Percentiles rank a stretch among this genome's conserved stretches.
These are phyloP conservation scores for Heteromeles arbutifolia DNA, from an alignment of 306 rosid genomes.

Conservation along the genomic window DNA sequence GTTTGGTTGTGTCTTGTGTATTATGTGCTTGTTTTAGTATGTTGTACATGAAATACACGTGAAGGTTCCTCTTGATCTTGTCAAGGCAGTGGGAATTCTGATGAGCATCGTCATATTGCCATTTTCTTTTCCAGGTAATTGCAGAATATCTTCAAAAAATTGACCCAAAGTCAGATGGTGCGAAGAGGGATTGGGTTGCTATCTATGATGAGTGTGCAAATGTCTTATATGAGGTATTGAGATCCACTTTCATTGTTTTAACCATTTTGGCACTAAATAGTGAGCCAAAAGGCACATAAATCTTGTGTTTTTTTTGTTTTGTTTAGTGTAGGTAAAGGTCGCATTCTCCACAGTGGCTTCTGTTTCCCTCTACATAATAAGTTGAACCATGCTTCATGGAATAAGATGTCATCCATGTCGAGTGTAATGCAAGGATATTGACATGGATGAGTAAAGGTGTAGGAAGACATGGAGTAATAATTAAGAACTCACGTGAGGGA, in stretches of 20 bases:
- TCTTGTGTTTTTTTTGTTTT: background rate
- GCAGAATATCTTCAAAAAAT: conserved; percentile 95
- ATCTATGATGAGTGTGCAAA: conserved; percentile 97
- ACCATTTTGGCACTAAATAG: background rate
- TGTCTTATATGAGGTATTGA: conserved; percentile 80
- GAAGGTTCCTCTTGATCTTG: background rate
- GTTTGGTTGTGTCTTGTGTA: background rate
- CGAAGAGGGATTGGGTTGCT: conserved; percentile 99
- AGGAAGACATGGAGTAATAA: background rate
- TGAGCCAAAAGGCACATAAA: background rate
- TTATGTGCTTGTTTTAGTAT: background rate
- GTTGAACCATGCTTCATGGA: background rate
- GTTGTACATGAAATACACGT: background rate
- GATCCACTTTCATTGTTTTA: background rate
- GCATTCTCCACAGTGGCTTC: background rate
- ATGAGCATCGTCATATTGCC: conserved; percentile 5
- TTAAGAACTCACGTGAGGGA: background rate
- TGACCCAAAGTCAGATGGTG: conserved; percentile 99
- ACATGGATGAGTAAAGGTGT: background rate
- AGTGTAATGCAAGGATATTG: background rate
- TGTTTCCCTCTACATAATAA: background rate
- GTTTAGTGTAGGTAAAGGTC: background rate
- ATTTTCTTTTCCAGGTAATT: conserved; percentile 60
- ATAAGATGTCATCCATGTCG: background rate
- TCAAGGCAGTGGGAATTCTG: background rate